phyloP scores from a whole-genome alignment of 2,329 filamentous ascomycete species.

The Lasiodiplodia citricola region DNA sequence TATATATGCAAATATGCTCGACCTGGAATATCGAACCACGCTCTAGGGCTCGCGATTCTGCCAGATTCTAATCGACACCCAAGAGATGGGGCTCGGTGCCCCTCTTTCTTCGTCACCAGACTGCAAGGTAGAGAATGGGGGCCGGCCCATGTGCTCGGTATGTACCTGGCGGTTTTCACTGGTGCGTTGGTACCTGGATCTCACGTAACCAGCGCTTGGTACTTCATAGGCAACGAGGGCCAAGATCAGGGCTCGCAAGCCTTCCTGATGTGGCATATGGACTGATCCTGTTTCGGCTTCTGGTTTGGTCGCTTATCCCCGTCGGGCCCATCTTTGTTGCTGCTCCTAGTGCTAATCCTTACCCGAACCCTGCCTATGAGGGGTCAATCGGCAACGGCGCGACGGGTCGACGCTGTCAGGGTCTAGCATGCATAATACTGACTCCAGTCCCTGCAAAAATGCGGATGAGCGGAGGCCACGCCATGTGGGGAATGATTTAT shows the following conservation, averaged over 20 bases:
- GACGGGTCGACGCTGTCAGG: neutral
- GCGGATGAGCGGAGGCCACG: neutral
- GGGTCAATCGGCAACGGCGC: neutral
- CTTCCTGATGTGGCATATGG: neutral
- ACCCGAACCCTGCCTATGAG: neutral
- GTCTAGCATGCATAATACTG: neutral
- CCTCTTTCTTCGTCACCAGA: neutral
- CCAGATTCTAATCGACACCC: neutral
- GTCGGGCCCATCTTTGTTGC: neutral
- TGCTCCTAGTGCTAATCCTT: neutral
- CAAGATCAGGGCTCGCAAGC: neutral
- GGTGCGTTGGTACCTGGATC: neutral
- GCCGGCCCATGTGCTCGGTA: neutral
- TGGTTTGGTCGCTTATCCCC: neutral
- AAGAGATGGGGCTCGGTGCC: neutral
- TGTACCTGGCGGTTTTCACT: neutral
- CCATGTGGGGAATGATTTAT: neutral
- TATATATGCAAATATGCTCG: constrained; percentile 1
- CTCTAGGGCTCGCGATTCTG: neutral
- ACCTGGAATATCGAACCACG: neutral
- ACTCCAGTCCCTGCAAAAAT: neutral
- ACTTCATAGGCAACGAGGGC: neutral
- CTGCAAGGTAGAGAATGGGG: neutral
- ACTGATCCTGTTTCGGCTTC: neutral
- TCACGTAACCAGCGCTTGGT: neutral